Conservation (phyloP, 2,329 filamentous ascomycete species). For the Fusarium tanahbumbuense region DNA sequence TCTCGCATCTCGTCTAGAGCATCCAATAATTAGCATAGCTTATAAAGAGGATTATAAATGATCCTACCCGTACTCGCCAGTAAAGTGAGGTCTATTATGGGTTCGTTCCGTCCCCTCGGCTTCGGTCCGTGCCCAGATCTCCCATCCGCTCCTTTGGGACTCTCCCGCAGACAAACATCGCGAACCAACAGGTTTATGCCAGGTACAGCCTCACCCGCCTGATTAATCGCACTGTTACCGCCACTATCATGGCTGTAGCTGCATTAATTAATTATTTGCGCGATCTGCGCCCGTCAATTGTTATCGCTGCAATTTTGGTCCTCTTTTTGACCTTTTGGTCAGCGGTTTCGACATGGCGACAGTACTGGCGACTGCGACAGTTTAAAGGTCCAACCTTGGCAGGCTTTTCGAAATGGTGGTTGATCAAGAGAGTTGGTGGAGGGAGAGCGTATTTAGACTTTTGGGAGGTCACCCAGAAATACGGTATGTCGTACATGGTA, state of each 20-base stretch:
- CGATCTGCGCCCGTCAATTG: slow-evolving; percentile 16
- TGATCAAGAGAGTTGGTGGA: slow-evolving; percentile 48
- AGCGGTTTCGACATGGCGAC: slow-evolving; percentile 33
- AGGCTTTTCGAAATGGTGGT: slow-evolving; percentile 56
- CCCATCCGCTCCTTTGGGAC: slow-evolving; percentile 1
- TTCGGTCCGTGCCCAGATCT: slow-evolving; percentile 5
- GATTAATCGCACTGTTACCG: background rate
- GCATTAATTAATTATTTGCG: background rate
- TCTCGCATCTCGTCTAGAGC: background rate
- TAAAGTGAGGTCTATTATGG: background rate
- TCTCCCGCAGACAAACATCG: background rate
- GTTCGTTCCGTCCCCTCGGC: background rate
- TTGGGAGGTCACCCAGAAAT: slow-evolving; percentile 51
- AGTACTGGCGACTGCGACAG: slow-evolving; percentile 55
- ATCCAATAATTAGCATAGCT: background rate
- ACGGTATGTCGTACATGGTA: slow-evolving; percentile 45
- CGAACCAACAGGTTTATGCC: background rate
- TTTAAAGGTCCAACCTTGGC: slow-evolving; percentile 55
- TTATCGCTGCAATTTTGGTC: slow-evolving; percentile 9
- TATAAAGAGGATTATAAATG: background rate
- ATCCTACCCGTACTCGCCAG: background rate
- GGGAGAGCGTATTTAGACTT: slow-evolving; percentile 53
- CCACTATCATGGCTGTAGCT: slow-evolving; percentile 15
- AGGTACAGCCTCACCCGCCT: background rate
- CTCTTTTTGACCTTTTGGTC: slow-evolving; percentile 25